Percentiles rank a stretch among this genome's conserved stretches.
Conservation (phyloP, 2,329 filamentous ascomycete genomes). For the Cephalotrichum gorgonifer region DNA sequence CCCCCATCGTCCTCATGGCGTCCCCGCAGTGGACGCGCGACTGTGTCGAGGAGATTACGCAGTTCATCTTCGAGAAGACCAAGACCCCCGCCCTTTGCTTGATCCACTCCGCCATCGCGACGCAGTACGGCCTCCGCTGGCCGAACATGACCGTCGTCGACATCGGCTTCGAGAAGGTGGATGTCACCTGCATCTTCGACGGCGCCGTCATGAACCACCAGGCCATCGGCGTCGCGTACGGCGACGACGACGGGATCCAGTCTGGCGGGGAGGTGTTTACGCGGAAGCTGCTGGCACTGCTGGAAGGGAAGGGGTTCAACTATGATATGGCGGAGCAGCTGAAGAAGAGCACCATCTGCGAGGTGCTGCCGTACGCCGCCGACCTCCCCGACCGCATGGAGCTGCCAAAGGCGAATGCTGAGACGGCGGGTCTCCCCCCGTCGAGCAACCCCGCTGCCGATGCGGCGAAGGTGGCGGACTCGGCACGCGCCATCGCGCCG, state of each 20-base stretch:
- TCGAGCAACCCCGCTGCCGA: constrained; percentile 15
- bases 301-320: constrained; percentile 49
- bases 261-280: constrained; percentile 89
- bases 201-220: constrained; percentile 61
- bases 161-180: constrained; percentile 84
- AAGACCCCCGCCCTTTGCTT: constrained; percentile 86
- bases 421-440: constrained; percentile 10
- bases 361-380: constrained; percentile 49
- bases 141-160: constrained; percentile 79
- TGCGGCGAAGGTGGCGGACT: constrained; percentile 19
- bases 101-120: constrained; percentile 79
- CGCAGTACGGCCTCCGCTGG: constrained; percentile 70
- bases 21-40: constrained; percentile 85
- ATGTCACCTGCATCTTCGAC: constrained; percentile 83
- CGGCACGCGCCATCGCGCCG: constrained; percentile 20
- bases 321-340: constrained; percentile 61
- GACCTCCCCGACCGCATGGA: constrained; percentile 35
- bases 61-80: constrained; percentile 96
- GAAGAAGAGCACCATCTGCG: constrained; percentile 56
- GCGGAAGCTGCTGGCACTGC: constrained; percentile 54
- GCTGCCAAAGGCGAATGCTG: constrained; percentile 28
- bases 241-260: constrained; percentile 26
- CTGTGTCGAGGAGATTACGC: constrained; percentile 78
- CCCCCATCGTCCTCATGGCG: constrained; percentile 80
- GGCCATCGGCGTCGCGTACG: constrained; percentile 47